phyloP scores from a whole-genome alignment of 257 asterid species.

The Ehretia macrophylla region DNA sequence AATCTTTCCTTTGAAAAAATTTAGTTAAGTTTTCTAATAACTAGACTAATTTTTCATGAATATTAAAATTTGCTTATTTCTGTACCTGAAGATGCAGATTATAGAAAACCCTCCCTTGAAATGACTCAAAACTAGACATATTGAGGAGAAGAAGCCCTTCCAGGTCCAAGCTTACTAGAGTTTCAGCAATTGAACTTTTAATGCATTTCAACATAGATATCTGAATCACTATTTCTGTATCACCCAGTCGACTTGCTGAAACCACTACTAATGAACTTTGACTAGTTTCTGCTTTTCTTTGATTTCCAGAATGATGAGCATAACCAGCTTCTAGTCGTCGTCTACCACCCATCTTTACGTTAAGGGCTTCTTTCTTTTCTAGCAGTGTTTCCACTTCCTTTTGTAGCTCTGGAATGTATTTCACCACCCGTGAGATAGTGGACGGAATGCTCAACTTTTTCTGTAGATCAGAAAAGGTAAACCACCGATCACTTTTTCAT shows the following conservation, averaged over 20 bases:
- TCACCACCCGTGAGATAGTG: conserved; percentile 51
- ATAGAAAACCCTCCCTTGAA: conserved; percentile 45
- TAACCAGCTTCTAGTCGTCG: neutral
- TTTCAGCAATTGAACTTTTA: conserved; percentile 20
- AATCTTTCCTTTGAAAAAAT: too few species aligned
- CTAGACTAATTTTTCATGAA: too few species aligned
- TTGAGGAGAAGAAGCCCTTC: conserved; percentile 41
- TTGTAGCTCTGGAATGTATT: conserved; percentile 77
- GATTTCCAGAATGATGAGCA: neutral
- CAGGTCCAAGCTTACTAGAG: conserved; percentile 38
- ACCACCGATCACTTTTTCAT: too few species aligned
- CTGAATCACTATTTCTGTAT: conserved; percentile 45
- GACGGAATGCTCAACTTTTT: conserved; percentile 59
- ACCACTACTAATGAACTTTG: conserved; percentile 20
- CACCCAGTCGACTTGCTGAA: conserved; percentile 30
- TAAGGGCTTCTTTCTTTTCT: conserved; percentile 37
- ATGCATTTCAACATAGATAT: conserved; percentile 27
- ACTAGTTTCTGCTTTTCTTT: neutral
- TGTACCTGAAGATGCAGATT: conserved; percentile 68
- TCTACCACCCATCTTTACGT: conserved; percentile 14
- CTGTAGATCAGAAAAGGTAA: conserved; percentile 38
- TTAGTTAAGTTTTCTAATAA: too few species aligned
- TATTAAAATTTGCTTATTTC: too few species aligned
- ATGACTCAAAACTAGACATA: conserved; percentile 45
- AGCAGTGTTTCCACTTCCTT: conserved; percentile 45